Percentiles rank a stretch among this genome's conserved stretches.
phyloP scores from a whole-genome alignment of 306 rosid species.

The Trifolium subterraneum region DNA sequence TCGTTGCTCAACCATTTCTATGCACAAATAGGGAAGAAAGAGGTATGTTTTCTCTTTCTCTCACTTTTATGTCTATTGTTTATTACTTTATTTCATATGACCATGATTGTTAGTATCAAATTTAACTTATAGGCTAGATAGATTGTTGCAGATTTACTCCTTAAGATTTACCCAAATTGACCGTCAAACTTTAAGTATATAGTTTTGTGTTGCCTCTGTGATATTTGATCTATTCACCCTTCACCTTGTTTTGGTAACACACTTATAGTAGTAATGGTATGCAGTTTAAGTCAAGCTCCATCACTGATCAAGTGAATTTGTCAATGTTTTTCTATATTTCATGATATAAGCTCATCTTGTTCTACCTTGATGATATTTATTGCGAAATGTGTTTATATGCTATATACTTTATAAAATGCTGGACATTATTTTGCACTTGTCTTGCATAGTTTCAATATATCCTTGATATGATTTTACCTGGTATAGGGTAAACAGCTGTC shows the following conservation, averaged over 20 bases:
- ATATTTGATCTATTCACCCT: conserved; percentile 16
- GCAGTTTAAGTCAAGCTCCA: not conserved
- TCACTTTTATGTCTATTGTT: not conserved
- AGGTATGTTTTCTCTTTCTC: conserved; percentile 59
- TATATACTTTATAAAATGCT: not conserved
- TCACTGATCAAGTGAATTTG: not conserved
- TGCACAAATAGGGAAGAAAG: conserved; percentile 80
- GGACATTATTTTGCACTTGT: not conserved
- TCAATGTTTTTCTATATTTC: not conserved
- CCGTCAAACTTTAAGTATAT: not conserved
- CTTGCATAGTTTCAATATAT: not conserved
- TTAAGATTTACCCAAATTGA: not conserved
- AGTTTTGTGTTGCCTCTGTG: not conserved
- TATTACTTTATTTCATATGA: not conserved
- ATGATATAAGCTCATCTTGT: conserved; percentile 3
- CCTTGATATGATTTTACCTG: conserved; percentile 20
- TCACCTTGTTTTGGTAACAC: not conserved
- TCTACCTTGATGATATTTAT: conserved; percentile 1
- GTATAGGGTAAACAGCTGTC: conserved; percentile 72
- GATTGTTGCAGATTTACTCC: not conserved
- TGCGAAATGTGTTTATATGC: not conserved
- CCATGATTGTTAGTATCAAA: conserved; percentile 4
- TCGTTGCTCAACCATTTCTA: conserved; percentile 84
- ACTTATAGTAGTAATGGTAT: not conserved
- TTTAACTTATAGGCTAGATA: not conserved